phyloP scores from a whole-genome alignment of 345 rosid genomes.

The Eucalyptus albens region DNA sequence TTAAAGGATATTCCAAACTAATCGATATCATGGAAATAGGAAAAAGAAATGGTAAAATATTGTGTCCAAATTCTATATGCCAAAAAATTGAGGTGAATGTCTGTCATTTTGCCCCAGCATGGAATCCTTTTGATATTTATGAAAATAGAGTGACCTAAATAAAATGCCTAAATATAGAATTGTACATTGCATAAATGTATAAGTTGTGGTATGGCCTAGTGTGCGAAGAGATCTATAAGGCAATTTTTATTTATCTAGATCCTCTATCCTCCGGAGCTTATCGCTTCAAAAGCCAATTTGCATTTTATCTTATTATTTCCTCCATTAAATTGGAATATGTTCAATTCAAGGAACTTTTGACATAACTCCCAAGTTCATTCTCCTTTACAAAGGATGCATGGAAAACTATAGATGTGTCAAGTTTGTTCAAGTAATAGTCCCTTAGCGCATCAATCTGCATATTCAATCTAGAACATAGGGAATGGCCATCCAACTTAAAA shows the following conservation, averaged over 20 bases:
- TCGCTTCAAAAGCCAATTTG: not conserved
- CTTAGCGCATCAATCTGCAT: not conserved
- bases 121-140: not conserved
- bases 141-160: not conserved
- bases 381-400: not conserved
- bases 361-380: not conserved
- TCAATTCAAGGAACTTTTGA: not conserved
- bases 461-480: not conserved
- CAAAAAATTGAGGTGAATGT: not conserved
- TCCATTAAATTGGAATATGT: not conserved
- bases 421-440: not conserved
- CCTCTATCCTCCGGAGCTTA: fast-evolving
- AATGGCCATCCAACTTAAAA: not conserved
- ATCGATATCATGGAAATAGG: too few species aligned
- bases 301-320: not conserved
- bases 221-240: too few species aligned
- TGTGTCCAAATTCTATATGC: too few species aligned
- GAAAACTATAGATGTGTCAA: not conserved
- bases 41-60: too few species aligned
- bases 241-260: too few species aligned
- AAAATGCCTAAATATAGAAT: not conserved
- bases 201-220: not conserved
- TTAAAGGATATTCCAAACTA: not conserved
- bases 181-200: not conserved
- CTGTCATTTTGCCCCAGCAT: fast-evolving